phyloP scores from a whole-genome alignment of 305 asterid species.

The Vinca major region DNA sequence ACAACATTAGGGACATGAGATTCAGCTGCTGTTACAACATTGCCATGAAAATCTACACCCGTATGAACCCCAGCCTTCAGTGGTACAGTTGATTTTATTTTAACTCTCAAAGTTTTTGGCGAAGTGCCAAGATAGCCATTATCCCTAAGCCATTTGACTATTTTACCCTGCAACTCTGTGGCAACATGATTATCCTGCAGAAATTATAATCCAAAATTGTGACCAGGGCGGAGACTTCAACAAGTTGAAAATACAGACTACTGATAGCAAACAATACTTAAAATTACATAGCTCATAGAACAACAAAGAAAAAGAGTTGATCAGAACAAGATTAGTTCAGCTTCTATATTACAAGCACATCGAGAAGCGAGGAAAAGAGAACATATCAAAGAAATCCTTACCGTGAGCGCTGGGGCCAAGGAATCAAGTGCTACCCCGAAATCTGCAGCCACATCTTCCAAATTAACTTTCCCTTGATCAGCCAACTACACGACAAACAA shows the following conservation, averaged over 20 bases:
- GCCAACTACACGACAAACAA: slow-evolving; percentile 41
- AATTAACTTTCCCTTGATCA: slow-evolving; percentile 63
- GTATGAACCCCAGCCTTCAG: slow-evolving; percentile 28
- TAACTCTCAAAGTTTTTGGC: slow-evolving; percentile 43
- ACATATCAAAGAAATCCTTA: slow-evolving; percentile 29
- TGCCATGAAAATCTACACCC: slow-evolving; percentile 38
- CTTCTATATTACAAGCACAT: too few relatives aligned
- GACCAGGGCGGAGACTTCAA: not conserved
- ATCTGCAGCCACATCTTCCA: slow-evolving; percentile 61
- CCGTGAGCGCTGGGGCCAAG: slow-evolving; percentile 48
- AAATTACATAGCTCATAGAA: not conserved
- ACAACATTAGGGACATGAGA: slow-evolving; percentile 41
- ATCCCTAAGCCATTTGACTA: slow-evolving; percentile 64
- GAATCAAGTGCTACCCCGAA: slow-evolving; percentile 67
- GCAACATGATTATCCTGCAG: slow-evolving; percentile 56
- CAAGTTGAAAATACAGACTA: not conserved
- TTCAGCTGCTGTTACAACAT: slow-evolving; percentile 37
- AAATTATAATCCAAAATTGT: slow-evolving; percentile 13
- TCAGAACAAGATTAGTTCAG: too few relatives aligned
- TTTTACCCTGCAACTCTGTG: slow-evolving; percentile 51
- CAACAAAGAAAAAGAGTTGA: not conserved
- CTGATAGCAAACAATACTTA: not conserved
- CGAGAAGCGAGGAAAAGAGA: slow-evolving; percentile 5
- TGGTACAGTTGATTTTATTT: slow-evolving; percentile 27
- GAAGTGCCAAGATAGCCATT: slow-evolving; percentile 51